These are phyloP conservation scores for Aureoboletus auriporus DNA, from an alignment of 768 basidiomycete species.

Conservation along the genomic window DNA sequence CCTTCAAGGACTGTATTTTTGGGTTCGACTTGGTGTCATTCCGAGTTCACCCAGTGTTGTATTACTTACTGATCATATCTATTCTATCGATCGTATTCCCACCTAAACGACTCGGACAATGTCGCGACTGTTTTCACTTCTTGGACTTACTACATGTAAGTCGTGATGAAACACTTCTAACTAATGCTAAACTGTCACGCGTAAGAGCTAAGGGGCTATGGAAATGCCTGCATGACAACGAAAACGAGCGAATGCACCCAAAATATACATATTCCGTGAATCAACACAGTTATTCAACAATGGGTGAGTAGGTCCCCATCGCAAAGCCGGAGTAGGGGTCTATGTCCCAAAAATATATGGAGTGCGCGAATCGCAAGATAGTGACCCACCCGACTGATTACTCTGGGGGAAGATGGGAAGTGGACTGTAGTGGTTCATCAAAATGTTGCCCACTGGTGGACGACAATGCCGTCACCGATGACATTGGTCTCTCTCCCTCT, in stretches of 20 bases:
- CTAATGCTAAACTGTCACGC: no score
- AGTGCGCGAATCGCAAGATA: conserved; percentile 1
- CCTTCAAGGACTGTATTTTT: conserved; percentile 11
- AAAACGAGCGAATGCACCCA: conserved; percentile 4
- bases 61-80: conserved; percentile 19
- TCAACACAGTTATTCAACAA: not conserved
- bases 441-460: conserved; percentile 7
- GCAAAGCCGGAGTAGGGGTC: not conserved
- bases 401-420: conserved; percentile 2
- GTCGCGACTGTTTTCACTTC: not conserved
- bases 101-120: not conserved
- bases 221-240: conserved; percentile 2
- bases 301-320: not conserved
- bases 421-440: conserved; percentile 2
- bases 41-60: conserved; percentile 18
- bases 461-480: conserved; percentile 6
- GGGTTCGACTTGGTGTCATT: conserved; percentile 2
- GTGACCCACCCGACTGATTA: conserved; percentile 2
- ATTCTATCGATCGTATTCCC: conserved; percentile 16
- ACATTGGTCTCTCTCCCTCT: conserved; percentile 10
- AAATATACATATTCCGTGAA: conserved; percentile 1
- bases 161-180: no score
- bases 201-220: not conserved
- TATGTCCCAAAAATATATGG: not conserved
- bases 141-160: no score